Percentiles rank a stretch among this genome's conserved stretches.
These are phyloP conservation scores for Mikania micrantha DNA, from an alignment of 129 eudicot genomes.

Conservation along the genomic window DNA sequence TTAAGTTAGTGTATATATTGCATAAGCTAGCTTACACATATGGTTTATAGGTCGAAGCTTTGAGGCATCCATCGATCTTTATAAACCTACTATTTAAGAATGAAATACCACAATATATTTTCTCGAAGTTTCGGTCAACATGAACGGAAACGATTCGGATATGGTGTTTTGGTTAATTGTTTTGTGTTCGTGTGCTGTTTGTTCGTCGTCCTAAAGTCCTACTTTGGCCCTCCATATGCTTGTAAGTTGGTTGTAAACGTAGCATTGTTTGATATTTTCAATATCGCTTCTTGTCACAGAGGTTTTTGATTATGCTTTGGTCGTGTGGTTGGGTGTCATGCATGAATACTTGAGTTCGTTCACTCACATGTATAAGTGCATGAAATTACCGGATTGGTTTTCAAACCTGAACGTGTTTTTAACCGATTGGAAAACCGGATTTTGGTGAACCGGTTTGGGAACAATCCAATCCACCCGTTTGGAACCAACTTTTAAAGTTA, in stretches of 20 bases:
- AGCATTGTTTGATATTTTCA: background rate
- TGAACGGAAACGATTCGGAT: slow-evolving; percentile 44
- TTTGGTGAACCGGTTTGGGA: too few species aligned
- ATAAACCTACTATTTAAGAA: too few species aligned
- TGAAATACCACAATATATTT: slow-evolving; percentile 19
- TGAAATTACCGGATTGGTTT: too few species aligned
- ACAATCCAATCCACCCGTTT: too few species aligned
- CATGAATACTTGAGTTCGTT: too few species aligned
- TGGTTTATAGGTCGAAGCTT: too few species aligned
- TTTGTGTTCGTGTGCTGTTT: slow-evolving; percentile 31
- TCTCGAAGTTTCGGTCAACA: slow-evolving; percentile 47
- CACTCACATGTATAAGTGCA: too few species aligned
- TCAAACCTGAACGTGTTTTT: too few species aligned
- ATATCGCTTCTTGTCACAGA: too few species aligned
- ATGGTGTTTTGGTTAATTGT: slow-evolving; percentile 38
- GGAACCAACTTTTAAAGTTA: too few species aligned
- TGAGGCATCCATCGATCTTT: too few species aligned
- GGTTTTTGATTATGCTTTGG: background rate
- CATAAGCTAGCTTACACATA: background rate
- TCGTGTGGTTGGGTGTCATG: background rate
- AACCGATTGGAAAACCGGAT: too few species aligned
- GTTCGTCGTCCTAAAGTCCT: slow-evolving; percentile 39
- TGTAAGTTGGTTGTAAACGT: slow-evolving; percentile 13
- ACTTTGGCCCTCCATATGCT: slow-evolving; percentile 25
- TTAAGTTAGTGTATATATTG: slow-evolving; percentile 10